A percentile compares a stretch with the other conserved stretches of the same genome.
These are phyloP conservation scores for Ophiocordyceps camponoti-rufipedis DNA, from an alignment of 2,329 filamentous ascomycete species.

Conservation along the genomic window DNA sequence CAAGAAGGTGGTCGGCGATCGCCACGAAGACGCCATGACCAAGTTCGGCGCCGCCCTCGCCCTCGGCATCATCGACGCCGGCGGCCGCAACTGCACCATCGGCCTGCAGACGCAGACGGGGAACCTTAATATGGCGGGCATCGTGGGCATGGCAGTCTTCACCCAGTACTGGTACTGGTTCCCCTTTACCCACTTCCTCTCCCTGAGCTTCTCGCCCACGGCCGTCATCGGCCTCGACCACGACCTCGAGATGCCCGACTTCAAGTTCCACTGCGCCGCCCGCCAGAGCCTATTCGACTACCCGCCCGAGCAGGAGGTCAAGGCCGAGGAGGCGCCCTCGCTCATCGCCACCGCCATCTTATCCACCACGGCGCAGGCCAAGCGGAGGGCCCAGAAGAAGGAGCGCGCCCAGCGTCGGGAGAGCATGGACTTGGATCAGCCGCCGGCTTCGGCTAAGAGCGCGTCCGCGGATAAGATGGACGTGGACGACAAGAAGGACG, in stretches of 20 bases:
- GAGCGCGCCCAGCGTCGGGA: constrained; percentile 77
- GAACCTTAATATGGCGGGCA: constrained; percentile 95
- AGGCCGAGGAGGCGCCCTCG: constrained; percentile 81
- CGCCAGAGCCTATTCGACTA: constrained; percentile 95
- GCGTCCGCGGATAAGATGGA: constrained; percentile 72
- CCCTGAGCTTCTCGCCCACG: constrained; percentile 89
- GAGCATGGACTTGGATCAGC: constrained; percentile 86
- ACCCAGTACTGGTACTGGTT: constrained; percentile 99
- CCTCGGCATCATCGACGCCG: constrained; percentile 92
- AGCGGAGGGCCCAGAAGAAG: constrained; percentile 84
- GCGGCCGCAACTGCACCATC: constrained; percentile 95
- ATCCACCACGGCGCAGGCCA: constrained; percentile 92
- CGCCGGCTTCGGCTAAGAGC: constrained; percentile 28
- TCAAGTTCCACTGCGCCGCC: constrained; percentile 92
- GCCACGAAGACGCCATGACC: constrained; percentile 97
- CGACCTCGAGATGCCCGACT: constrained; percentile 78
- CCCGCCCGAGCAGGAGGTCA: constrained; percentile 88
- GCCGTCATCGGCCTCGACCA: constrained; percentile 89
- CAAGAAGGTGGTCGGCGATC: constrained; percentile 82
- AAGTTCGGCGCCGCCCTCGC: constrained; percentile 94
- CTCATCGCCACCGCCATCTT: constrained; percentile 90
- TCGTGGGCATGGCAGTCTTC: constrained; percentile 95
- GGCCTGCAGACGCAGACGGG: constrained; percentile 94
- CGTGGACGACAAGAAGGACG: constrained; percentile 48
- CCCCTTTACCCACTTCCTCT: constrained; percentile 93